phyloP scores from a whole-genome alignment of 2,329 filamentous ascomycete genomes.

The Dothideomycetes sp. region DNA sequence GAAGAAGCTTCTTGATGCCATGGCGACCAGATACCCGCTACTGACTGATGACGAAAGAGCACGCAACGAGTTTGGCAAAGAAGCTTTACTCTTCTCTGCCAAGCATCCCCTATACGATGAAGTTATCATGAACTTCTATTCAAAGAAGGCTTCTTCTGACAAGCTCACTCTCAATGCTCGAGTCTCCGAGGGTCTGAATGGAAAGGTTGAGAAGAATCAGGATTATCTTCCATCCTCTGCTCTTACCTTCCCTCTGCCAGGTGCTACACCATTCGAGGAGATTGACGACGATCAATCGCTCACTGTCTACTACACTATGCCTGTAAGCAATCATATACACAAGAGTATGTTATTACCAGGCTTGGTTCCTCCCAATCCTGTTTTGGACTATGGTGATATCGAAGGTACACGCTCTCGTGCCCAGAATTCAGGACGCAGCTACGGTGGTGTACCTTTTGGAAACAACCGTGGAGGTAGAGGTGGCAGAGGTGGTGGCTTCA shows the following conservation, averaged over 20 bases:
- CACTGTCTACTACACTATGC: conserved; percentile 81
- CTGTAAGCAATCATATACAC: conserved; percentile 59
- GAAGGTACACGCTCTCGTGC: conserved; percentile 59
- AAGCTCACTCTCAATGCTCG: conserved; percentile 64
- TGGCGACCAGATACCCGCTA: conserved; percentile 70
- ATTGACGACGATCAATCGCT: conserved; percentile 80
- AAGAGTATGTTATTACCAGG: conserved; percentile 92
- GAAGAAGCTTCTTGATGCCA: conserved; percentile 68
- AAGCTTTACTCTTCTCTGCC: conserved; percentile 76
- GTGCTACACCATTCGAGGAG: conserved; percentile 52
- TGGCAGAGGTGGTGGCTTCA: conserved; percentile 13
- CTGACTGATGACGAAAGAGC: conserved; percentile 65
- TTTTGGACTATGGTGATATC: conserved; percentile 65
- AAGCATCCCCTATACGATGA: conserved; percentile 78
- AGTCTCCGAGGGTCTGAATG: conserved; percentile 66
- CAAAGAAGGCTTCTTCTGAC: conserved; percentile 63
- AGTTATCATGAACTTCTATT: conserved; percentile 76
- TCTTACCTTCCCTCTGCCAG: conserved; percentile 66
- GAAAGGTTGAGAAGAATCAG: conserved; percentile 70
- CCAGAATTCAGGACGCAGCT: conserved; percentile 54
- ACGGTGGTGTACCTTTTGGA: conserved; percentile 55
- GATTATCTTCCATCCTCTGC: conserved; percentile 75
- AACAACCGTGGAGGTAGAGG: conserved; percentile 29
- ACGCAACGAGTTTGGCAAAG: conserved; percentile 70
- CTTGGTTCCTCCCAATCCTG: conserved; percentile 59